Conservation (phyloP, 2,329 filamentous ascomycete species). For the Corinectria fuckeliana region DNA sequence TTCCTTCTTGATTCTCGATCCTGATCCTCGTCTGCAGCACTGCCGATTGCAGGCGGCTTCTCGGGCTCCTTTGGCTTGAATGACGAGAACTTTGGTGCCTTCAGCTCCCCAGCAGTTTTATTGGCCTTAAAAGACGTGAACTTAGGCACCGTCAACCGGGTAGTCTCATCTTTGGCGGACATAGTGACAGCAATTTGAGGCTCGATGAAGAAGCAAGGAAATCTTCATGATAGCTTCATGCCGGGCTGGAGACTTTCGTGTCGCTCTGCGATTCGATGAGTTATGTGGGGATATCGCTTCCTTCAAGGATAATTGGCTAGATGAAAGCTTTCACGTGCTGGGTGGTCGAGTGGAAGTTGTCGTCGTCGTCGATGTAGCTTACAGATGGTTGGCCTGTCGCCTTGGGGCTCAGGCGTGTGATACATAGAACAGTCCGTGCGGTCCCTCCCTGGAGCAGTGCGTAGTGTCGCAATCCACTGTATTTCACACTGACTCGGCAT, state of each 20-base stretch:
- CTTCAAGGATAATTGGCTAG: neutral
- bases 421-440: neutral
- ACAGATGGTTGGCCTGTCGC: neutral
- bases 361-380: neutral
- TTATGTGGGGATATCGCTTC: neutral
- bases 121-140: conserved; percentile 72
- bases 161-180: conserved; percentile 35
- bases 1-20: conserved; percentile 30
- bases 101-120: conserved; percentile 24
- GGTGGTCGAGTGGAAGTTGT: neutral
- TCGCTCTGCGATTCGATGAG: neutral
- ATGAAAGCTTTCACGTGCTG: neutral
- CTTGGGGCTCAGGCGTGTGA: neutral
- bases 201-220: conserved; percentile 5
- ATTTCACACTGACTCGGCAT: neutral
- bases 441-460: neutral
- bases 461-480: neutral
- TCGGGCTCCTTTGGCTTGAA: conserved; percentile 60
- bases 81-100: conserved; percentile 72
- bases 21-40: conserved; percentile 24
- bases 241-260: neutral
- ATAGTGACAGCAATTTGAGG: conserved; percentile 27
- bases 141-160: conserved; percentile 61
- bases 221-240: conserved; percentile 19
- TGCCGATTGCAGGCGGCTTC: conserved; percentile 44